These are phyloP conservation scores for Dendrostoma leiphaemia DNA, from an alignment of 2,329 filamentous ascomycete genomes.

Conservation along the genomic window DNA sequence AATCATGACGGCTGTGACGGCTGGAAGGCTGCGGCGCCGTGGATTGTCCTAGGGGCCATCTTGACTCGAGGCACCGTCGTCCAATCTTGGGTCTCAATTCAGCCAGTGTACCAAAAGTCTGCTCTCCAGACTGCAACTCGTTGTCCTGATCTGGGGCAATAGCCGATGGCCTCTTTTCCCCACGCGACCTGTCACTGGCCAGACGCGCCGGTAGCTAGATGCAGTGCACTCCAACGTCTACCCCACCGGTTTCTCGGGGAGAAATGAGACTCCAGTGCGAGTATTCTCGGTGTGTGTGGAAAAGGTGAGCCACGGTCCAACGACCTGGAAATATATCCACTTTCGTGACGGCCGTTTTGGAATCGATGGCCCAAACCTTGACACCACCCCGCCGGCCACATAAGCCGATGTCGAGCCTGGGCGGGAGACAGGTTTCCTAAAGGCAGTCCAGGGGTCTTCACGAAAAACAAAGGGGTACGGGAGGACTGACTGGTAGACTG, in stretches of 20 bases:
- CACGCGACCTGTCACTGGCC: conserved; percentile 1
- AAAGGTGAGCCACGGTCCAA: neutral
- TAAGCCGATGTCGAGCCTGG: neutral
- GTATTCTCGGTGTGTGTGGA: neutral
- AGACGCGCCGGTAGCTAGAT: conserved; percentile 2
- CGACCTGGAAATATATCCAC: neutral
- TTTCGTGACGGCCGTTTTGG: neutral
- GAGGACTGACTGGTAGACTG: conserved; percentile 11
- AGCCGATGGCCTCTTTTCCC: conserved; percentile 1
- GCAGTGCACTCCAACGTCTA: conserved; percentile 2
- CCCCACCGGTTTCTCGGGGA: conserved; percentile 15
- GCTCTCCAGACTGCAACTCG: conserved; percentile 1
- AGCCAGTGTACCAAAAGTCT: conserved; percentile 1
- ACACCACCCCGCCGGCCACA: neutral
- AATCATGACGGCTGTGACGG: conserved; percentile 32
- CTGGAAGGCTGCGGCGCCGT: conserved; percentile 29
- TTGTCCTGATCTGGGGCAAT: neutral
- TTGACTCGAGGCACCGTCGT: conserved; percentile 37
- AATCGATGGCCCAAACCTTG: neutral
- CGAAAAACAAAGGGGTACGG: neutral
- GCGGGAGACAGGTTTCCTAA: neutral
- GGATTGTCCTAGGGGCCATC: conserved; percentile 28
- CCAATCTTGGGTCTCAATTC: conserved; percentile 19
- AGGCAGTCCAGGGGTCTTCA: neutral
- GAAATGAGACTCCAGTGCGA: neutral